These are phyloP conservation scores for Saxophila tyrrhenica DNA, from an alignment of 495 filamentous ascomycete species.

Conservation along the genomic window DNA sequence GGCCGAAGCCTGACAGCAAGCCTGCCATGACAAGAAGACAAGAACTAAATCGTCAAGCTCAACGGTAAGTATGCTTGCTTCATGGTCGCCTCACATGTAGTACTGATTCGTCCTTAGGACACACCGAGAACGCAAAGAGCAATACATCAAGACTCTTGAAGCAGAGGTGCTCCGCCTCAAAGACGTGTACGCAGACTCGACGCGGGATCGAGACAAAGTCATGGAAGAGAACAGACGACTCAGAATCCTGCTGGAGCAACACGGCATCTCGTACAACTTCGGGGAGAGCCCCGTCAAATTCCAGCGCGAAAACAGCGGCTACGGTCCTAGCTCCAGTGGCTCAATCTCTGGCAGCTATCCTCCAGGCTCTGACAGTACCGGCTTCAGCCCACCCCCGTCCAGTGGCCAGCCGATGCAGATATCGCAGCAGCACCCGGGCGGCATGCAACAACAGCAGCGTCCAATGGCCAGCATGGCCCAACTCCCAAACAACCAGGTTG, in stretches of 20 bases:
- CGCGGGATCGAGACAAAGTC: constrained; percentile 53
- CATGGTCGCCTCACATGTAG: not conserved
- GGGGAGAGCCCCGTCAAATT: constrained; percentile 16
- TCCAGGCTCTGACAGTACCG: constrained; percentile 32
- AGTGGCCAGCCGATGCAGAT: constrained; percentile 8
- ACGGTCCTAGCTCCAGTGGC: constrained; percentile 29
- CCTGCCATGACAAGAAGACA: constrained; percentile 87
- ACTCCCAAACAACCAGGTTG: constrained; percentile 36
- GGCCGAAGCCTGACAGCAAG: constrained; percentile 94
- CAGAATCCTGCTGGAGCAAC: constrained; percentile 57
- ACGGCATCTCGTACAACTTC: constrained; percentile 52
- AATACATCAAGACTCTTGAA: constrained; percentile 88
- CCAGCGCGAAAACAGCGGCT: constrained; percentile 22
- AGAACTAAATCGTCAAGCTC: constrained; percentile 89
- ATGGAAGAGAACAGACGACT: constrained; percentile 68
- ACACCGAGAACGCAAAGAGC: constrained; percentile 79
- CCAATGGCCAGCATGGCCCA: constrained; percentile 15
- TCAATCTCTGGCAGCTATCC: constrained; percentile 50
- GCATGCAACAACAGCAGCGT: constrained; percentile 16
- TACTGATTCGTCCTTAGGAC: not conserved
- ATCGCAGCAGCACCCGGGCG: not conserved
- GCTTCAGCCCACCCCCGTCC: constrained; percentile 26
- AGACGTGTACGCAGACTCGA: constrained; percentile 49
- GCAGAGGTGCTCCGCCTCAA: constrained; percentile 69
- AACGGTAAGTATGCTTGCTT: constrained; percentile 50